These are phyloP conservation scores for Dactylonectria macrodidyma DNA, from an alignment of 2,329 filamentous ascomycete genomes.

Conservation along the genomic window DNA sequence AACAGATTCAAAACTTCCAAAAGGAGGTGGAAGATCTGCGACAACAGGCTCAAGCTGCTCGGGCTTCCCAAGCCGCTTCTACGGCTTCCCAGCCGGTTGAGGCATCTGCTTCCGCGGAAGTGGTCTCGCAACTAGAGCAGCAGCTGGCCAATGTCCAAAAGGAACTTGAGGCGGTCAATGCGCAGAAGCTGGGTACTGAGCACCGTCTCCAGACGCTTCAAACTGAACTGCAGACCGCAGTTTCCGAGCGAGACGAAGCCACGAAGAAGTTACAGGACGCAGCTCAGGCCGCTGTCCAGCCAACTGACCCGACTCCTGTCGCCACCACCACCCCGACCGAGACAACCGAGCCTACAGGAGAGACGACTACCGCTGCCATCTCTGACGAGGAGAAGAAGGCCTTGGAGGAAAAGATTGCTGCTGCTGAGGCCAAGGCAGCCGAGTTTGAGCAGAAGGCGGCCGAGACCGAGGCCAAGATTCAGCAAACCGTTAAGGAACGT, in stretches of 20 bases:
- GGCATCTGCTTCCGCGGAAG: constrained; percentile 61
- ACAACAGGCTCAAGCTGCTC: constrained; percentile 54
- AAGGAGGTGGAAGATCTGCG: constrained; percentile 57
- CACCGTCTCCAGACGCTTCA: constrained; percentile 70
- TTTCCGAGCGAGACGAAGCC: constrained; percentile 76
- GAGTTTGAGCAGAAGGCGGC: constrained; percentile 76
- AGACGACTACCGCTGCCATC: constrained; percentile 46
- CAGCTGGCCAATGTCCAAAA: constrained; percentile 66
- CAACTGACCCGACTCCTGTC: constrained; percentile 29
- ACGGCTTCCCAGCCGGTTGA: constrained; percentile 53
- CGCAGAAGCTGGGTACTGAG: constrained; percentile 79
- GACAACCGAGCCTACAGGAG: constrained; percentile 35
- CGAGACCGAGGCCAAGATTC: constrained; percentile 75
- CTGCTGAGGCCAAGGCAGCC: constrained; percentile 72
- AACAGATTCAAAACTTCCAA: constrained; percentile 61
- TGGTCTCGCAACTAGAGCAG: constrained; percentile 63
- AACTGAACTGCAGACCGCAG: constrained; percentile 72
- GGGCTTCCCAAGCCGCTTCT: constrained; percentile 55
- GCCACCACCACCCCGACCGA: constrained; percentile 32
- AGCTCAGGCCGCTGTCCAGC: constrained; percentile 57
- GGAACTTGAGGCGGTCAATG: constrained; percentile 75
- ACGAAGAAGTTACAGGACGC: constrained; percentile 57
- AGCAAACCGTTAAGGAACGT: constrained; percentile 73
- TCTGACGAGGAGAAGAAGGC: constrained; percentile 72
- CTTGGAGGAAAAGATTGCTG: constrained; percentile 74